phyloP scores from a whole-genome alignment of 163 green algal genomes.

The Chlorella variabilis region DNA sequence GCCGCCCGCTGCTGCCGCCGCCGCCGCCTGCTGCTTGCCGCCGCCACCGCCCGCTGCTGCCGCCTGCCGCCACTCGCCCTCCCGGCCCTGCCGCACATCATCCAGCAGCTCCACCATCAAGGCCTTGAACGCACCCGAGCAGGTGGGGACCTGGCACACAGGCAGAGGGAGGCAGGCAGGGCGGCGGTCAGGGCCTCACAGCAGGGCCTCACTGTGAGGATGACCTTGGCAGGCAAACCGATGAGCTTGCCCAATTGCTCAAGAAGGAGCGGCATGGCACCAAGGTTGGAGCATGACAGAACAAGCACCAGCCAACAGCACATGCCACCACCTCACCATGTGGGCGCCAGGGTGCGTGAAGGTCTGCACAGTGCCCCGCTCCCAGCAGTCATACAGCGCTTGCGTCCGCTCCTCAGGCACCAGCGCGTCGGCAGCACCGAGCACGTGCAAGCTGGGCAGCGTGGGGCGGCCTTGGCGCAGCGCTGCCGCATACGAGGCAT shows the following conservation, averaged over 20 bases:
- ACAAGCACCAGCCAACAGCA: too few relatives aligned
- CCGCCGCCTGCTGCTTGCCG: neutral
- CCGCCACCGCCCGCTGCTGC: neutral
- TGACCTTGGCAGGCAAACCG: too few relatives aligned
- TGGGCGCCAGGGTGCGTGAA: constrained; percentile 58
- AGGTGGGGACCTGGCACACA: constrained; percentile 53
- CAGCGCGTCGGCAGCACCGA: constrained; percentile 52
- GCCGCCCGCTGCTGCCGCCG: too few relatives aligned
- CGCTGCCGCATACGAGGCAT: constrained; percentile 44
- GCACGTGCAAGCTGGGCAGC: constrained; percentile 52
- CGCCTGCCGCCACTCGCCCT: neutral
- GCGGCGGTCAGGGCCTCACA: too few relatives aligned
- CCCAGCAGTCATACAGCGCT: constrained; percentile 38
- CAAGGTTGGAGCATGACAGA: too few relatives aligned
- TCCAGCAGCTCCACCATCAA: constrained; percentile 38
- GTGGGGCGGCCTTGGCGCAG: constrained; percentile 17
- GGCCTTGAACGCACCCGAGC: constrained; percentile 53
- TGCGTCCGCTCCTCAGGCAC: constrained; percentile 56
- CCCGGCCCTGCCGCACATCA: neutral
- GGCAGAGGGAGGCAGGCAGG: too few relatives aligned
- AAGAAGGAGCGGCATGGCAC: too few relatives aligned
- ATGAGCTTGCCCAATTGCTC: too few relatives aligned
- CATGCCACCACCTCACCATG: too few relatives aligned
- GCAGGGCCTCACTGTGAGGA: too few relatives aligned
- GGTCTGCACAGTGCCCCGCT: neutral